Conservation (phyloP, 1,284 basidiomycete species). For the Boletellus deceptivus region DNA sequence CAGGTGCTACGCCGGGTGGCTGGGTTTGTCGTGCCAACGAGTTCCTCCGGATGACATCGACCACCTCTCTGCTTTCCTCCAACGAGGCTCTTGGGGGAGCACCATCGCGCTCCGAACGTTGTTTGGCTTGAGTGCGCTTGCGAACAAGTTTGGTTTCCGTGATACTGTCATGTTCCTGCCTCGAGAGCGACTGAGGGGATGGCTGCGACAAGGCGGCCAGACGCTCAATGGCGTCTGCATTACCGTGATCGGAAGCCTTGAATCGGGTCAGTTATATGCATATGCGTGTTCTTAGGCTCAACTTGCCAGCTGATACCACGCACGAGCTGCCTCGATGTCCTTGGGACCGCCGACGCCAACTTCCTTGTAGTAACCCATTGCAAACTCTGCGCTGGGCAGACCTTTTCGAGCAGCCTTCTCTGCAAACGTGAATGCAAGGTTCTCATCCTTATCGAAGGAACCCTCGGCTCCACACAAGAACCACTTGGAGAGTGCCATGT, state of each 20-base stretch:
- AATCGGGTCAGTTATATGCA: conserved; percentile 5
- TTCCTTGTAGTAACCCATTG: conserved; percentile 91
- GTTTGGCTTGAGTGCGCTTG: conserved; percentile 78
- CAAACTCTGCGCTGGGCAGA: conserved; percentile 85
- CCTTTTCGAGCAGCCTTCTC: conserved; percentile 85
- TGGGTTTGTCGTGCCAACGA: conserved; percentile 28
- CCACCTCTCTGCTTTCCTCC: conserved; percentile 30
- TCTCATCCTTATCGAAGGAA: conserved; percentile 87
- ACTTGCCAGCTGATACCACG: conserved; percentile 69
- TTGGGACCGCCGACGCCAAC: conserved; percentile 73
- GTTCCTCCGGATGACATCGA: conserved; percentile 43
- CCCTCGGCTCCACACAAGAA: conserved; percentile 86
- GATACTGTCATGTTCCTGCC: conserved; percentile 77
- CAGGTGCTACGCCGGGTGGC: conserved; percentile 1
- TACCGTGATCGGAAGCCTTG: conserved; percentile 77
- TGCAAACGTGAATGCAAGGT: conserved; percentile 85
- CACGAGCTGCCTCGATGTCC: conserved; percentile 60
- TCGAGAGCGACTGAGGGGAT: conserved; percentile 60
- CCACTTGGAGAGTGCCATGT: conserved; percentile 96
- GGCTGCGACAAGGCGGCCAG: conserved; percentile 65
- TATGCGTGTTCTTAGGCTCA: background rate
- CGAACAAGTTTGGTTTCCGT: conserved; percentile 81
- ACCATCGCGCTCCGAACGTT: conserved; percentile 54
- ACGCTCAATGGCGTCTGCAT: conserved; percentile 77
- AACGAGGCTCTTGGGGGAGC: conserved; percentile 21